Evolutionary conservation across 2,329 filamentous ascomycete genomes (phyloP), one percentile per base, ranked within the genome.

Genomic region (Fusarium albosuccineum): DNA sequence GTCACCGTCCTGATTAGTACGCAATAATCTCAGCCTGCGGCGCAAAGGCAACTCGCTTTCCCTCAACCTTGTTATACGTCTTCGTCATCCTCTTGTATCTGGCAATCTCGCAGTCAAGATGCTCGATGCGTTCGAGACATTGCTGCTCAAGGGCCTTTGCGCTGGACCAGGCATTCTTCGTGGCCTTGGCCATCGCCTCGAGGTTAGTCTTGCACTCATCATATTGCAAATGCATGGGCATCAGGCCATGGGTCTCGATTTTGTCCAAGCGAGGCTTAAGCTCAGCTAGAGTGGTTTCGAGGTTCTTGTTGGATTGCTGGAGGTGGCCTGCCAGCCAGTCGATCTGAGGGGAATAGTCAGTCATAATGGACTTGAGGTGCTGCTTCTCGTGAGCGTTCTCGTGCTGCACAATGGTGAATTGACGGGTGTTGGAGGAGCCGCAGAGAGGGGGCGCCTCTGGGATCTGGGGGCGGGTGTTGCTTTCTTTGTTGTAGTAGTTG

Each of bases 31-130:
- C 33, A 22, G 42, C 17, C 33, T 7, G 6, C 14, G 40, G 17
- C 9, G 26, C 22, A 13, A 46, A 48, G 13, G 3, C 27, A 45
- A 61, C 49, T 30, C 49, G 30, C n/a, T 37, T 50, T 7, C 11
- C 30, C 30, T 33, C 30, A 4, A 45, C 16, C 45, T 45, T 64
- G 13, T 42, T 34, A 22, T 51, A 53, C 22, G 45, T 62, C 27
- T 50, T 51, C 3, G 60, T 57, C 10, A 63, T 40, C 10, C 62
- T 60, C 16, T 41, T 29, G 36, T 63, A 8, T 36, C 27, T 66
- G 11, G 22, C 41, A 3, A 64, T 59, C 41, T 67, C 58, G 1
- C 50, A 34, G 3, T 52, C 59, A 14, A 68, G 54, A 14, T 56
- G 45, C 17, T 29, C 42, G 14, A 58, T 55, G 9, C 44, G 50